A percentile compares a stretch with the other conserved stretches of the same genome.
Conservation (phyloP, 1,139 yeast genomes). For the Suhomyces anneliseae region DNA sequence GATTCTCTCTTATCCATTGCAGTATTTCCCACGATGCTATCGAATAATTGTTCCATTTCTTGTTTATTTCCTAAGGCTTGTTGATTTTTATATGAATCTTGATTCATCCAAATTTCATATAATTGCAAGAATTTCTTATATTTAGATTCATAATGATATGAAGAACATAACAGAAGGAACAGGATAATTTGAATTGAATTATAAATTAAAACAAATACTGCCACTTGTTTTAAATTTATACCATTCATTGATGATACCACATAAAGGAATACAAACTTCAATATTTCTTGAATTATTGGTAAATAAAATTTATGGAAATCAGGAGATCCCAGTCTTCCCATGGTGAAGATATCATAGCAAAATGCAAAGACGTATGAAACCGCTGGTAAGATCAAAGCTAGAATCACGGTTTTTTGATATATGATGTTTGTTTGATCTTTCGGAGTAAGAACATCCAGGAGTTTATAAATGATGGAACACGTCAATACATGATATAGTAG, state of each 20-base stretch:
- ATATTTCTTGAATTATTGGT: slow-evolving; percentile 15
- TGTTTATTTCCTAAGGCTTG: slow-evolving; percentile 7
- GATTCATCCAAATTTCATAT: slow-evolving; percentile 18
- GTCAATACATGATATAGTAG: neutral
- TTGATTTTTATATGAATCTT: slow-evolving; percentile 11
- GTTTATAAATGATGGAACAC: neutral
- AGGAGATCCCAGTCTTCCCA: slow-evolving; percentile 4
- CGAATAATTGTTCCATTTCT: slow-evolving; percentile 9
- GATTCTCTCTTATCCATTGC: slow-evolving; percentile 9
- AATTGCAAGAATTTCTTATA: slow-evolving; percentile 16
- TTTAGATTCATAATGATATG: slow-evolving; percentile 10
- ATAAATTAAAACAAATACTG: slow-evolving; percentile 12
- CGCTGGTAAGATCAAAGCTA: slow-evolving; percentile 12
- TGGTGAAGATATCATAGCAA: slow-evolving; percentile 14
- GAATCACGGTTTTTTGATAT: slow-evolving; percentile 13
- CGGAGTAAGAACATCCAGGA: slow-evolving; percentile 1
- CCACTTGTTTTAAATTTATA: slow-evolving; percentile 14
- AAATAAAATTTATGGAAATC: slow-evolving; percentile 15
- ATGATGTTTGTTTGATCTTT: slow-evolving; percentile 4
- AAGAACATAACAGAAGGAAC: slow-evolving; percentile 5
- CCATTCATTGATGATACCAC: slow-evolving; percentile 5
- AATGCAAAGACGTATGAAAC: slow-evolving; percentile 11
- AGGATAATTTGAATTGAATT: slow-evolving; percentile 7
- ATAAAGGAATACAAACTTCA: slow-evolving; percentile 12
- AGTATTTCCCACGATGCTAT: slow-evolving; percentile 12